Evolutionary conservation across 768 basidiomycete species (phyloP), one percentile per base, ranked within the genome.

Genomic region (Hericium erinaceus): DNA sequence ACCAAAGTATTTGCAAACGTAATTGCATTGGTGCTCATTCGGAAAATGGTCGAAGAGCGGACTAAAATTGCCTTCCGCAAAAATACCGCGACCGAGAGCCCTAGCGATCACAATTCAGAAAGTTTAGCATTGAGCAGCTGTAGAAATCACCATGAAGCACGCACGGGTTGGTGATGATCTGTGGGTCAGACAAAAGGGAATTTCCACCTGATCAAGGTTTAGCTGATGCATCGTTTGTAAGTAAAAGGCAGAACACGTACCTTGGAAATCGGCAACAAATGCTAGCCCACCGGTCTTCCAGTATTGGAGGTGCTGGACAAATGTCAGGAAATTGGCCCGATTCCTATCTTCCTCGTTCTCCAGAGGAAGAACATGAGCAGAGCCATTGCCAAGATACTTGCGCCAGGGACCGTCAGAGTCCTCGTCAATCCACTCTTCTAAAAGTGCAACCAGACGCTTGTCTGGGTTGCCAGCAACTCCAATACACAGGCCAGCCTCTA

Each of bases 181-280:
- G 48, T 2, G 48, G 48, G 7, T 49, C 48, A 3, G 39, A 54
- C 38, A 66, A 39, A 18, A 65, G 58, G 0, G 48, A 39, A n/a
- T 37, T 37, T 13, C 61, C 61, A 2, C 65, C 65, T 66, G 26
- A 33, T 33, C 1, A 1, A 1, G 28, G 28, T 33, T 33, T 4
- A 33, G 28, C 8, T 33, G 28, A 4, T 33, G 28, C 28, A 33
- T 33, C 5, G 5, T 33, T 33, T 4, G 1, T 8, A 55, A 50
- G n/a, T 9, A 33, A 26, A 15, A 37, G 8, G 8, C 9, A 56
- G 26, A 16, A 1, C 51, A 51, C 59, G 2, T 48, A 66, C 68
- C 68, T 63, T 68, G 67, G 22, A 61, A 65, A 57, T 70, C 65
- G 4, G 67, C 66, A 11, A 70, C 61, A 46, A 68, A 70, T 0